A percentile compares a stretch with the other conserved stretches of the same genome.
Evolutionary conservation across 2,329 filamentous ascomycete species (phyloP).

Genomic region (Fusarium burgessii): DNA sequence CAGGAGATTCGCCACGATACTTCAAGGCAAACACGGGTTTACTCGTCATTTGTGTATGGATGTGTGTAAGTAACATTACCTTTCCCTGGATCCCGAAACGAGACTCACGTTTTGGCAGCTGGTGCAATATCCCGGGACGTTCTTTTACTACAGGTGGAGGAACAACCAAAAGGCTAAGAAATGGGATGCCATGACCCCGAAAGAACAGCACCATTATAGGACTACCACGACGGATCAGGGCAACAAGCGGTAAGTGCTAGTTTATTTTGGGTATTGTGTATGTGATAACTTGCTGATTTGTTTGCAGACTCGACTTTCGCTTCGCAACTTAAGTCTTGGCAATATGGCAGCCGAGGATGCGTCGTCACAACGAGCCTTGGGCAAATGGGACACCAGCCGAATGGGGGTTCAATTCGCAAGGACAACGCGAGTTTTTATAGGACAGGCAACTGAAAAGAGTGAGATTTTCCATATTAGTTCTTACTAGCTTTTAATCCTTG

Average conservation of each 20-base stretch:
- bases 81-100: rapidly evolving
- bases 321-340: slow-evolving; percentile 11
- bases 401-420: no score
- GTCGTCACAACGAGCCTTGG: not conserved
- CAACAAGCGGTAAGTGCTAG: slow-evolving; percentile 14
- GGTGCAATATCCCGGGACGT: slow-evolving; percentile 53
- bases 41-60: slow-evolving; percentile 8
- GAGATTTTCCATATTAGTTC: not conserved
- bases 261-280: not conserved
- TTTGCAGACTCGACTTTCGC: slow-evolving; percentile 19
- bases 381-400: no score
- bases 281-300: not conserved
- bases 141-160: slow-evolving; percentile 55
- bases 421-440: no score
- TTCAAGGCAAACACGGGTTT: slow-evolving; percentile 51
- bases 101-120: slow-evolving; percentile 37
- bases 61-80: not conserved
- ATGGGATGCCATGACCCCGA: slow-evolving; percentile 55
- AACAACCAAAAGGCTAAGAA: slow-evolving; percentile 53
- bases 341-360: not conserved
- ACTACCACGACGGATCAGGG: slow-evolving; percentile 55
- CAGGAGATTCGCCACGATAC: slow-evolving; percentile 51
- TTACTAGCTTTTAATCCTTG: not conserved
- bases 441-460: not conserved
- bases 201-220: slow-evolving; percentile 57